These are phyloP conservation scores for Trichoderma gamsii DNA, from an alignment of 495 filamentous ascomycete species.

Conservation along the genomic window DNA sequence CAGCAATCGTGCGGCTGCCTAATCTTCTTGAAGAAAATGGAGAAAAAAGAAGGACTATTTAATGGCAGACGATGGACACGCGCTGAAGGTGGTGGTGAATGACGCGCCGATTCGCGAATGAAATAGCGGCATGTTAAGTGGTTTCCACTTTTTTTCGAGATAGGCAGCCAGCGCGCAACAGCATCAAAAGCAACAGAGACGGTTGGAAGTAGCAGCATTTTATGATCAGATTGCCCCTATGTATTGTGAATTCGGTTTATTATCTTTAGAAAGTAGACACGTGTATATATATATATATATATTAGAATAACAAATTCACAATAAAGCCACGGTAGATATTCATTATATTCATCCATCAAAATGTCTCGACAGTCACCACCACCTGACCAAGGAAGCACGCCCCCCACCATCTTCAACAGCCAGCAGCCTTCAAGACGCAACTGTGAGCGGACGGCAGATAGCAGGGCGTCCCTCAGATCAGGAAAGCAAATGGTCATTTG, in stretches of 20 bases:
- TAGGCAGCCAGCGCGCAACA: background rate
- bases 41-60: constrained; percentile 12
- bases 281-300: background rate
- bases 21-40: background rate
- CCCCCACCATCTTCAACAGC: constrained; percentile 1
- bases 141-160: constrained; percentile 5
- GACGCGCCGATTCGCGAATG: constrained; percentile 9
- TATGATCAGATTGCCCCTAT: too few species aligned
- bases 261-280: too few species aligned
- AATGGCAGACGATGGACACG: constrained; percentile 19
- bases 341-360: background rate
- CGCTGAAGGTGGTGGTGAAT: constrained; percentile 17
- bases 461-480: constrained; percentile 3
- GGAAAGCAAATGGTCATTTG: constrained; percentile 12
- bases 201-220: background rate
- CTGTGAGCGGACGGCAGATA: constrained; percentile 5
- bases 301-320: background rate
- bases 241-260: too few species aligned
- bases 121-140: background rate
- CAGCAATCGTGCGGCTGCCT: constrained; percentile 2
- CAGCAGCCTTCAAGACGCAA: background rate
- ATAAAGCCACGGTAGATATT: background rate
- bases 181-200: background rate
- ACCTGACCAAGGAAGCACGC: background rate
- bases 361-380: constrained; percentile 13